phyloP scores from a whole-genome alignment of 352 stramenopile species.

The Phytophthora pisi region DNA sequence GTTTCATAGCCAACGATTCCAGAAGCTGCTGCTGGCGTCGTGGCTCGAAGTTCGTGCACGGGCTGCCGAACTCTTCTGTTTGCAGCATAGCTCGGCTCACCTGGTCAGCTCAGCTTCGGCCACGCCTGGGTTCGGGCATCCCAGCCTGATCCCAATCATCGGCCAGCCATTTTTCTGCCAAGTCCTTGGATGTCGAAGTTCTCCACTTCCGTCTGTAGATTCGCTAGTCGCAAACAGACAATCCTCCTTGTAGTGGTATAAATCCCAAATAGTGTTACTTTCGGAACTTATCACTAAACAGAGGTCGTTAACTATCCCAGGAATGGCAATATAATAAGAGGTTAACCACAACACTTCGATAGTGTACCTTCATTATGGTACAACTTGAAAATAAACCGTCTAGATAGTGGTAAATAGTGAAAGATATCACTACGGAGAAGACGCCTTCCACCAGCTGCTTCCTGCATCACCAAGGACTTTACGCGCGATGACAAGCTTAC shows the following conservation, averaged over 20 bases:
- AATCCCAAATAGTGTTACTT: too few species aligned
- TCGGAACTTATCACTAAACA: too few species aligned
- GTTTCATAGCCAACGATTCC: too few species aligned
- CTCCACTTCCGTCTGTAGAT: conserved; percentile 2
- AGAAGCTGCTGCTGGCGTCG: neutral
- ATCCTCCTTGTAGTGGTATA: too few species aligned
- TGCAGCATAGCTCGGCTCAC: conserved; percentile 2
- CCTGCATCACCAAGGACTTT: conserved; percentile 14
- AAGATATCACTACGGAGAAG: too few species aligned
- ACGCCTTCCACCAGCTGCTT: conserved; percentile 3
- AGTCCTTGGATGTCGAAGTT: neutral
- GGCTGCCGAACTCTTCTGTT: too few species aligned
- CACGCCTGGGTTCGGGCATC: conserved; percentile 8
- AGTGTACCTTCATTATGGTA: too few species aligned
- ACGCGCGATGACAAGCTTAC: conserved; percentile 3
- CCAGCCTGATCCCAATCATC: conserved; percentile 3
- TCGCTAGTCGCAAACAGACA: conserved; percentile 11
- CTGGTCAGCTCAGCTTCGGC: conserved; percentile 19
- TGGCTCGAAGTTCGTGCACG: neutral
- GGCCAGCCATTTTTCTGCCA: neutral
- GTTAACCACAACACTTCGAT: too few species aligned
- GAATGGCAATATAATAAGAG: too few species aligned
- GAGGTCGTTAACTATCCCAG: too few species aligned
- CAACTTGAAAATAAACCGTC: too few species aligned
- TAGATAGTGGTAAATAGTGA: too few species aligned